Conservation (phyloP, 257 asterid genomes). For the Scutellaria baicalensis region DNA sequence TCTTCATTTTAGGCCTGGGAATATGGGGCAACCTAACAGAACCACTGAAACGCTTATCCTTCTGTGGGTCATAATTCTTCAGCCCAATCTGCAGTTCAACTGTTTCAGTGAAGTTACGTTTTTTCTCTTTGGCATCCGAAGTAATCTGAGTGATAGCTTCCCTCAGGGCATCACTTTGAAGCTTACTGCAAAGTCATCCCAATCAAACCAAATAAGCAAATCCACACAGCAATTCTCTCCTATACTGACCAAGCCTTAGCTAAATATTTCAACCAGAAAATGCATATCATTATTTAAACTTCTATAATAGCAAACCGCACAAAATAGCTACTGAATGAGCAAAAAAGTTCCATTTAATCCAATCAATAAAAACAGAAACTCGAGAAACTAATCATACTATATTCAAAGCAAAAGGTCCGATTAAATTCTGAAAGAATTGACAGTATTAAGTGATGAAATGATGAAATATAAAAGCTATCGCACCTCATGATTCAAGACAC, state of each 20-base stretch:
- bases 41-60: conserved; percentile 55
- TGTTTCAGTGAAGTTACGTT: conserved; percentile 43
- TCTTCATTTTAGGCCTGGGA: conserved; percentile 48
- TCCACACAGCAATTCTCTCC: background rate
- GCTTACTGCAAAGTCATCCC: conserved; percentile 29
- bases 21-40: conserved; percentile 52
- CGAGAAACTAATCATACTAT: background rate
- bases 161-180: conserved; percentile 41
- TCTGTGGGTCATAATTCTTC: conserved; percentile 51
- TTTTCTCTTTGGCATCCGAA: conserved; percentile 30
- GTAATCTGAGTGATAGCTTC: conserved; percentile 35
- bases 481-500: conserved; percentile 27
- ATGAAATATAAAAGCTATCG: background rate
- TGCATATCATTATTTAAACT: background rate
- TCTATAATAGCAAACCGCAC: background rate
- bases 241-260: background rate
- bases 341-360: background rate
- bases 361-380: background rate
- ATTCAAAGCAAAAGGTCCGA: background rate
- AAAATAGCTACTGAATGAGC: background rate
- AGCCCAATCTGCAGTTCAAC: conserved; percentile 47
- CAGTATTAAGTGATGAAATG: background rate
- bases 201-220: background rate
- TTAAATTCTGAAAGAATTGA: background rate
- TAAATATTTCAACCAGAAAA: background rate